Evolutionary conservation across 2,329 filamentous ascomycete species (phyloP).

Genomic region (Microthyrium microscopicum): DNA sequence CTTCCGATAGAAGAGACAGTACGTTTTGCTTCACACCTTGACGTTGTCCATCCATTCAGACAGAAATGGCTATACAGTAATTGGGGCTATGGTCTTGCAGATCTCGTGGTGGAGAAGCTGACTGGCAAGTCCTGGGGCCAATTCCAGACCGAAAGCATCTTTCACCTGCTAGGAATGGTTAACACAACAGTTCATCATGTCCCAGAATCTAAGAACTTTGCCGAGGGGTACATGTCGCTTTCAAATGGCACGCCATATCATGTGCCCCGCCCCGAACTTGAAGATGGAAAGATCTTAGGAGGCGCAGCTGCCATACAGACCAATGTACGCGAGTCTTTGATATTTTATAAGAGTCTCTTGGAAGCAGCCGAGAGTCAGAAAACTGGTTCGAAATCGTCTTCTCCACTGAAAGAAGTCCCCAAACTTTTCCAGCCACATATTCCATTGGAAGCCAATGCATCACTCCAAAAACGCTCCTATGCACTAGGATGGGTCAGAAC

Average conservation of each 20-base stretch:
- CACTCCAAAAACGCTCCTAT: too few species aligned
- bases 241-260: not conserved
- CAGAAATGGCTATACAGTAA: too few species aligned
- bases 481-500: too few species aligned
- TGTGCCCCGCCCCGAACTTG: not conserved
- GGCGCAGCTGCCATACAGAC: not conserved
- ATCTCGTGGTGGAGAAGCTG: too few species aligned
- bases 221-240: not conserved
- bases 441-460: too few species aligned
- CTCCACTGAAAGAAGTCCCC: too few species aligned
- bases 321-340: not conserved
- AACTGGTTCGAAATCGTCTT: too few species aligned
- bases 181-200: not conserved
- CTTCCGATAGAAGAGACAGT: too few species aligned
- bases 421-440: too few species aligned
- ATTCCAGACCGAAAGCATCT: not conserved
- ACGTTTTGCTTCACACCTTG: too few species aligned
- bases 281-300: not conserved
- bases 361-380: not conserved
- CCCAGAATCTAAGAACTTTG: not conserved
- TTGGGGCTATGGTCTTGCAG: too few species aligned
- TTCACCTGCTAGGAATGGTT: not conserved
- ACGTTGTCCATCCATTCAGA: too few species aligned
- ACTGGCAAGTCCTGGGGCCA: constrained; percentile 18
- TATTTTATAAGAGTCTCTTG: not conserved